phyloP scores from a whole-genome alignment of 2,329 filamentous ascomycete genomes.

The Exserohilum rostratum region DNA sequence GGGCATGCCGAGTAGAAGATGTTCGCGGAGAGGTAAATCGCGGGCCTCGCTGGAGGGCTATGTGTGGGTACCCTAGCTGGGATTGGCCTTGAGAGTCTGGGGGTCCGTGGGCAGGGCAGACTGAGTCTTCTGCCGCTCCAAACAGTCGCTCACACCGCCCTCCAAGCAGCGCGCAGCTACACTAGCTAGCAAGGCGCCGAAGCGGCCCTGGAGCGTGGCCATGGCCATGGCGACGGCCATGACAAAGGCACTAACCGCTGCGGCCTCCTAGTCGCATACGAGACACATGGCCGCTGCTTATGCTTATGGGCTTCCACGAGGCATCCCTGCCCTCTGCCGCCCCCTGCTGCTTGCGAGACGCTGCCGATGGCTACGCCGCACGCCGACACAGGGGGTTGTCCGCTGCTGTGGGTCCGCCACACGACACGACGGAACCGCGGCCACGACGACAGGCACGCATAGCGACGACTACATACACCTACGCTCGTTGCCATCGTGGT shows the following conservation, averaged over 20 bases:
- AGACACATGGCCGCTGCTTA: slow-evolving; percentile 38
- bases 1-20: slow-evolving; percentile 44
- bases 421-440: too few relatives aligned
- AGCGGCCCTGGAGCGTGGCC: slow-evolving; percentile 28
- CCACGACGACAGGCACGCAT: too few relatives aligned
- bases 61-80: slow-evolving; percentile 46
- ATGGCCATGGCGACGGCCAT: slow-evolving; percentile 43
- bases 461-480: too few relatives aligned
- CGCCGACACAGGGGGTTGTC: slow-evolving; percentile 11
- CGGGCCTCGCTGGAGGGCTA: slow-evolving; percentile 39
- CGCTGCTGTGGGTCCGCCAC: slow-evolving; percentile 1
- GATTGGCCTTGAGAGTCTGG: slow-evolving; percentile 31
- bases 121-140: slow-evolving; percentile 31
- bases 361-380: slow-evolving; percentile 20
- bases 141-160: slow-evolving; percentile 34
- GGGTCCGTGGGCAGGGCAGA: slow-evolving; percentile 23
- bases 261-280: slow-evolving; percentile 29
- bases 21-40: slow-evolving; percentile 38
- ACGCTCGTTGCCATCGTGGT: too few relatives aligned
- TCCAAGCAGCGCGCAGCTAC: slow-evolving; percentile 36
- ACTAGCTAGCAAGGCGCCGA: slow-evolving; percentile 37
- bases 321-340: slow-evolving; percentile 37
- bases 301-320: slow-evolving; percentile 42
- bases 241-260: slow-evolving; percentile 35
- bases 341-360: slow-evolving; percentile 19